A percentile compares a stretch with the other conserved stretches of the same genome.
phyloP scores from a whole-genome alignment of 345 rosid species.

The Hibiscus trionum region DNA sequence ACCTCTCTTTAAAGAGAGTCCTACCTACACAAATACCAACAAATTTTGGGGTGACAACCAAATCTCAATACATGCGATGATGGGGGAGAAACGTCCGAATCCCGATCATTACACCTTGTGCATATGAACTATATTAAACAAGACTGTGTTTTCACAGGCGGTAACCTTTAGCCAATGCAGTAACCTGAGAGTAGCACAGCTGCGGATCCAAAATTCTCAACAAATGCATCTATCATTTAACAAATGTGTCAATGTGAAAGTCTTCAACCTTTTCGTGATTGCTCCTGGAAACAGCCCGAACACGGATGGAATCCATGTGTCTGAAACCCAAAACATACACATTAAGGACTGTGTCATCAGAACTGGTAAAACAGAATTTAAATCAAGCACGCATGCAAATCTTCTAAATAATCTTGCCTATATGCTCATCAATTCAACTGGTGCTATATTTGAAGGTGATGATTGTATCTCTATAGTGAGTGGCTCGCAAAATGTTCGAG shows the following conservation, averaged over 20 bases:
- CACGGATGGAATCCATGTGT: conserved; percentile 86
- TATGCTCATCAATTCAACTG: background rate
- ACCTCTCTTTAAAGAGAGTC: background rate
- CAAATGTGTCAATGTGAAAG: conserved; percentile 46
- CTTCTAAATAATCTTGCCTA: background rate
- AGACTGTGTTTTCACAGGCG: conserved; percentile 37
- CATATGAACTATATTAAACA: background rate
- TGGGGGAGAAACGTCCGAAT: background rate
- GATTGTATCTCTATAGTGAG: conserved; percentile 86
- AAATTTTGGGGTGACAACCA: background rate
- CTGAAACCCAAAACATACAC: conserved; percentile 45
- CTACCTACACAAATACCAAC: background rate
- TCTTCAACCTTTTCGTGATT: conserved; percentile 37
- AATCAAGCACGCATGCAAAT: background rate
- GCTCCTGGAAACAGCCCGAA: conserved; percentile 80
- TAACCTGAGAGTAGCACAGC: conserved; percentile 44
- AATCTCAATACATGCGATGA: background rate
- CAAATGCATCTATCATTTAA: conserved; percentile 67
- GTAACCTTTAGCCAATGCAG: conserved; percentile 59
- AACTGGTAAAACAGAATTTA: conserved; percentile 45
- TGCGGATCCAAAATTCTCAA: conserved; percentile 67
- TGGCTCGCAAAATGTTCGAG: conserved; percentile 72
- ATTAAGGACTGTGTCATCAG: conserved; percentile 49
- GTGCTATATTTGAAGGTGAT: conserved; percentile 48
- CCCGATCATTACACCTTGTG: background rate